Conservation (phyloP, 2,329 filamentous ascomycete genomes). For the Fusarium redolens region DNA sequence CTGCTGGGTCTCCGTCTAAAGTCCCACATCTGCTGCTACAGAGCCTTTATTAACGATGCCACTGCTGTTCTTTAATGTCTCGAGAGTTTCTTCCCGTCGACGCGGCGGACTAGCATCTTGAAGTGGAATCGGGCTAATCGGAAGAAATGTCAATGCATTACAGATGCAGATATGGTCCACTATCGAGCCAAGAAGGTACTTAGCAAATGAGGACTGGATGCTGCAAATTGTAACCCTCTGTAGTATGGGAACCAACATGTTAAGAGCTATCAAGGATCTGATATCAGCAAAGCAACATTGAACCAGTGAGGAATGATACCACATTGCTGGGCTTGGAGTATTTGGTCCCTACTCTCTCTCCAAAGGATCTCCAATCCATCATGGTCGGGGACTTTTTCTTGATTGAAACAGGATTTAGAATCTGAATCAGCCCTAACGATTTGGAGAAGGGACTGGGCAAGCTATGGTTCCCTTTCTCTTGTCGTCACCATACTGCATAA, state of each 20-base stretch:
- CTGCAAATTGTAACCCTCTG: conserved; percentile 28
- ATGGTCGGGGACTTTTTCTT: conserved; percentile 21
- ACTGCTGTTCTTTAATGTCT: conserved; percentile 25
- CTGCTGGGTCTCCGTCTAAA: conserved; percentile 15
- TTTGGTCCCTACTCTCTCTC: not conserved
- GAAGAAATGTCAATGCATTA: conserved; percentile 28
- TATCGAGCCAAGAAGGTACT: conserved; percentile 24
- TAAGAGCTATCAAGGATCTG: conserved; percentile 7
- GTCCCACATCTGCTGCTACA: conserved; percentile 36
- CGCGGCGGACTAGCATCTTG: conserved; percentile 12
- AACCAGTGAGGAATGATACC: conserved; percentile 3
- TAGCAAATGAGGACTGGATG: conserved; percentile 32
- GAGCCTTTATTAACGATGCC: conserved; percentile 9
- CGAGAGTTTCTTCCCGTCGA: conserved; percentile 18
- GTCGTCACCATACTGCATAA: conserved; percentile 32
- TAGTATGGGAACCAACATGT: conserved; percentile 15
- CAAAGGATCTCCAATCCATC: conserved; percentile 25
- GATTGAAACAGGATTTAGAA: conserved; percentile 13
- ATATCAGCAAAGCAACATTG: not conserved
- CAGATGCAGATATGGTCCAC: conserved; percentile 33
- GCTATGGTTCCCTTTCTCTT: conserved; percentile 7
- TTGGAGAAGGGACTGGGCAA: conserved; percentile 33
- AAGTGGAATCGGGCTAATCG: conserved; percentile 28
- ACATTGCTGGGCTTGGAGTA: conserved; percentile 1
- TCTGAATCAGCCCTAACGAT: conserved; percentile 35